These are phyloP conservation scores for Geotrichum histeridarum DNA, from an alignment of 1,139 yeast species.

Conservation along the genomic window DNA sequence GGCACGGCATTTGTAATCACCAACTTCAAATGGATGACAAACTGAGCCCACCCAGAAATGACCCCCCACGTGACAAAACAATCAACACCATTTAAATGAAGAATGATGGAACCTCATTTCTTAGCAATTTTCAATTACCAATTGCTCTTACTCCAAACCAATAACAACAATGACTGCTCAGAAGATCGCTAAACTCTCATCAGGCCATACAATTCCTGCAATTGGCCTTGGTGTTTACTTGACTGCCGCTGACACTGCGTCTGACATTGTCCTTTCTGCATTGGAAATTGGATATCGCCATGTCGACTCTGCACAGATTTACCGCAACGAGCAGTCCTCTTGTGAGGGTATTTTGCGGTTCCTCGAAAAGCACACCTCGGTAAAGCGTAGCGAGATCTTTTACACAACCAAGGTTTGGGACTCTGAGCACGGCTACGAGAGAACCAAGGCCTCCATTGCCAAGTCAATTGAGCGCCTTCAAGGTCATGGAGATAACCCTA, in stretches of 20 bases:
- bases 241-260: conserved; percentile 42
- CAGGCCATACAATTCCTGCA: conserved; percentile 49
- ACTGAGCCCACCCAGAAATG: too few relatives aligned
- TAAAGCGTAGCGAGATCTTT: conserved; percentile 47
- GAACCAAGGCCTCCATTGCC: conserved; percentile 51
- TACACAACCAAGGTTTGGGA: conserved; percentile 69
- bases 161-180: neutral
- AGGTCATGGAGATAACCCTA: neutral
- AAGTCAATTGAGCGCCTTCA: conserved; percentile 49
- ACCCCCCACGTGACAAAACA: neutral
- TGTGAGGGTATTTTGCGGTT: conserved; percentile 46
- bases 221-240: conserved; percentile 57
- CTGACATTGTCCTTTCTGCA: conserved; percentile 46
- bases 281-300: conserved; percentile 65
- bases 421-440: conserved; percentile 51
- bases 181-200: conserved; percentile 31
- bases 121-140: neutral
- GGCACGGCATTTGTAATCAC: too few relatives aligned
- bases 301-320: conserved; percentile 56
- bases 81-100: neutral
- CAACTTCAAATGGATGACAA: too few relatives aligned
- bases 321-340: conserved; percentile 54
- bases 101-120: neutral
- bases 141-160: neutral
- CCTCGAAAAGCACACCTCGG: conserved; percentile 37